Base-by-base conservation (phyloP, 352 stramenopile species). In the Globisporangium mamillatum region DNA sequence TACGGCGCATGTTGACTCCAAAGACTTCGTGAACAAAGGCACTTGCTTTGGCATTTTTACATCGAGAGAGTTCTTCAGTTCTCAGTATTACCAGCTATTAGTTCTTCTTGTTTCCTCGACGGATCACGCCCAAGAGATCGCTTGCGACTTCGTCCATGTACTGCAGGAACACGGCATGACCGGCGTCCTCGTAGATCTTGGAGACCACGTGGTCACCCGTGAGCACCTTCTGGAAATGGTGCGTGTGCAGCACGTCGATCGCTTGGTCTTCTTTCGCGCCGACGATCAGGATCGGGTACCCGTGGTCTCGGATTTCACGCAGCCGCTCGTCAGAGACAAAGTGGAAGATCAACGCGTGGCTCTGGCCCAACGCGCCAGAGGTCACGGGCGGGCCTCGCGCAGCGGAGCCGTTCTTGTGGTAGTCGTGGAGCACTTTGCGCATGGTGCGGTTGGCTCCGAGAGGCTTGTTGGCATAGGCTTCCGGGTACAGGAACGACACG, bases 251-350 rank as follows among this genome's bases (percentile, higher is more conserved):
- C 0, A 48, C 12, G 41, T n/a, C 14, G 41, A 48, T 48, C 41
- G 41, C 41, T 8, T n/a, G 14, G 41, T 48, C 41, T 4, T 20
- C 41, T 8, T 20, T 48, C 14, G 14, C 12, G 41, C 41, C 41
- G 41, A 48, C 14, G 41, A 48, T 48, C 4, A 48, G 41, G 41
- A 48, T 48, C 16, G 41, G 16, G 41, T 48, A 48, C 41, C 41
- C 41, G 14, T 48, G 41, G 41, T 48, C 14, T 18, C 14, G 14
- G 41, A 48, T 48, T 14, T 20, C 14, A 6, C 3, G 69, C 14
- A 87, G 73, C 14, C 79, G 77, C 52, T 75, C 66, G 58, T 82
- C 74, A 24, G 69, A 78, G 1, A 85, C 74, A 41, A 76, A 80
- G 25, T 85, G 78, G 46, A 69, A 76, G 14, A 79, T 59, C 34